Base-by-base conservation (phyloP, 306 rosid species). In the Neltuma alba region DNA sequence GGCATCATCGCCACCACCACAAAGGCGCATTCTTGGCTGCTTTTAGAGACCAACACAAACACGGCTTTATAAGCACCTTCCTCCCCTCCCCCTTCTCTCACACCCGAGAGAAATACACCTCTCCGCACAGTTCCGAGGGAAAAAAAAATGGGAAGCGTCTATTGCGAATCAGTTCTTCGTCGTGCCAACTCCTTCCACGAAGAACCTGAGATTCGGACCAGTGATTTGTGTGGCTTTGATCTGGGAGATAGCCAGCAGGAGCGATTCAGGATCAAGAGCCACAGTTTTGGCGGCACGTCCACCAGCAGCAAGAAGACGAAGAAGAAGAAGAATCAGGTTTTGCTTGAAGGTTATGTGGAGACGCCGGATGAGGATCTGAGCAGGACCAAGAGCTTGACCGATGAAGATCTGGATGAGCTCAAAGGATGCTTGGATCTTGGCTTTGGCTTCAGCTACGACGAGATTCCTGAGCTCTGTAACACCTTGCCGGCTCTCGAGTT, bases 371-470 rank as follows among this genome's bases (percentile, higher is more conserved):
- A 87, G 48, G 96, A 93, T 80, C 83, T 94, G 36, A 41, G 77
- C 0, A 84, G 97, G 54, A 88, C 87, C 10, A 94, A 89, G 84
- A 94, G 98, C 68, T 57, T 94, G 82, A 92, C 93, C 1, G 97
- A 91, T 15, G 97, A 94, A 0, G 97, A 92, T 86, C 93, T 94
- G 0, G 97, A 88, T 10, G 98, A 92, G 82, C 87, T 94, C 6
- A 94, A 91, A 48, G 97, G 98, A 0, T 89, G 98, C 50, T 83
- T 91, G 81, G 97, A 94, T 92, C 93, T 92, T 3, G 97, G 98
- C 14, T 94, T 94, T 61, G 97, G 97, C 1, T 94, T 94, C 86
- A 89, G 90, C 79, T 94, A 94, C 27, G 90, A 94, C 3, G 97
- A 94, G 82, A 94, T 94, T 75, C 98, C 97, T 0, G 94, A 90